These are phyloP conservation scores for Xerocomellus chrysenteron DNA, from an alignment of 768 basidiomycete genomes.

Conservation along the genomic window DNA sequence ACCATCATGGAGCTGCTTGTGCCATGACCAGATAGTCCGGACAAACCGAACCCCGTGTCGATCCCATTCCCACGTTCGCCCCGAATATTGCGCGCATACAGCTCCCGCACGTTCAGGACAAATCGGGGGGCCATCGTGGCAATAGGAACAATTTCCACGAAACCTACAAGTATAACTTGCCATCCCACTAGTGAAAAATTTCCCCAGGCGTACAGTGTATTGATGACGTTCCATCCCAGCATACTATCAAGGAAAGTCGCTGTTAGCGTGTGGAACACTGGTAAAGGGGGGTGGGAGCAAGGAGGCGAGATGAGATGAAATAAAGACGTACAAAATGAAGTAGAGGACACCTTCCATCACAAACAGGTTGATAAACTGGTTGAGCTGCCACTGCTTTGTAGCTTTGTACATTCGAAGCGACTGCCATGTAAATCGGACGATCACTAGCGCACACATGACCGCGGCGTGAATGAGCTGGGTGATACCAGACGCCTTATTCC, in stretches of 20 bases:
- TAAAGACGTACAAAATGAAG: conserved; percentile 5
- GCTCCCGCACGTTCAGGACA: conserved; percentile 5
- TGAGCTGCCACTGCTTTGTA: conserved; percentile 3
- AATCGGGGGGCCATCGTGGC: conserved; percentile 1
- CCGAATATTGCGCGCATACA: not conserved
- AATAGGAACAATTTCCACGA: not conserved
- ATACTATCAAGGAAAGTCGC: not conserved
- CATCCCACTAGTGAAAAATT: not conserved
- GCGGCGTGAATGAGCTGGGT: not conserved
- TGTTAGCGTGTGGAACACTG: not conserved
- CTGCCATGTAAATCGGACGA: conserved; percentile 1
- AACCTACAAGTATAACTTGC: not conserved
- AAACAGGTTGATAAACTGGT: conserved; percentile 8
- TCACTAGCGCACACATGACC: not conserved
- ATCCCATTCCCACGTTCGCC: not conserved
- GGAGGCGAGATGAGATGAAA: too few relatives aligned
- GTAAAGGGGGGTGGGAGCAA: too few relatives aligned
- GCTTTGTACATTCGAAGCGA: not conserved
- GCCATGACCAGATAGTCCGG: not conserved
- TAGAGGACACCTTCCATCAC: conserved; percentile 8
- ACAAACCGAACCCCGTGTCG: conserved; percentile 5
- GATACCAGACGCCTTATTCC: not conserved
- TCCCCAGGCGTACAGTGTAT: not conserved
- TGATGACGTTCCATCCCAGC: not conserved
- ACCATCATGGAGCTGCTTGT: not conserved